These are phyloP conservation scores for Hericium alpestre DNA, from an alignment of 768 basidiomycete genomes.

Conservation along the genomic window DNA sequence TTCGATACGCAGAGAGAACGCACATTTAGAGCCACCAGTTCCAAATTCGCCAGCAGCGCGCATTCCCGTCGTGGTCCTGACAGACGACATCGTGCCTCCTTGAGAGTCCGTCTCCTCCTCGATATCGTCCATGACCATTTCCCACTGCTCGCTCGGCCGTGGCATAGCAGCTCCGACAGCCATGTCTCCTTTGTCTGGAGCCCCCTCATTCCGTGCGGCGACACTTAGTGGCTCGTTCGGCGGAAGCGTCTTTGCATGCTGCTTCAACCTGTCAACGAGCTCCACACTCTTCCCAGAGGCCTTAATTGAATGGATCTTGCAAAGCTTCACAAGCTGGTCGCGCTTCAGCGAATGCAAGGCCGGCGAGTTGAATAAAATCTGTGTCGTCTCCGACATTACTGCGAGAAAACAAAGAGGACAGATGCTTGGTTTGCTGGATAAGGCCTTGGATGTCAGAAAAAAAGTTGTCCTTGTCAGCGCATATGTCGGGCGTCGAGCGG, in stretches of 20 bases:
- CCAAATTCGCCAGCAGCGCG: constrained; percentile 60
- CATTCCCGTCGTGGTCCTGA: constrained; percentile 26
- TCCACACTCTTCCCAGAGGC: constrained; percentile 73
- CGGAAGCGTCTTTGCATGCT: constrained; percentile 57
- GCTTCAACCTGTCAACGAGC: constrained; percentile 56
- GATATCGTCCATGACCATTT: constrained; percentile 78
- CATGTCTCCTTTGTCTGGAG: constrained; percentile 4
- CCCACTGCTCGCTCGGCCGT: constrained; percentile 75
- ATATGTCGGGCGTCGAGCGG: neutral
- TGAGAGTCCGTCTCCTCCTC: constrained; percentile 46
- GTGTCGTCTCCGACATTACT: constrained; percentile 57
- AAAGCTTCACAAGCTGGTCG: constrained; percentile 74
- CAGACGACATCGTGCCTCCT: constrained; percentile 39
- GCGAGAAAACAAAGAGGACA: neutral
- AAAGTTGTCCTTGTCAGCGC: neutral
- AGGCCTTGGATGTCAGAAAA: neutral
- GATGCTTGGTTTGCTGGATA: neutral
- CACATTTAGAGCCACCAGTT: constrained; percentile 54
- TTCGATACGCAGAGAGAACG: neutral
- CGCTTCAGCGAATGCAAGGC: constrained; percentile 77
- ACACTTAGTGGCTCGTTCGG: constrained; percentile 37
- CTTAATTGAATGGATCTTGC: constrained; percentile 75
- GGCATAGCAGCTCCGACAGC: constrained; percentile 22
- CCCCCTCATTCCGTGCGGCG: constrained; percentile 38
- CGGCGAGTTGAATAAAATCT: constrained; percentile 78